phyloP scores from a whole-genome alignment of 163 green algal species.

The Scenedesmus sp. region DNA sequence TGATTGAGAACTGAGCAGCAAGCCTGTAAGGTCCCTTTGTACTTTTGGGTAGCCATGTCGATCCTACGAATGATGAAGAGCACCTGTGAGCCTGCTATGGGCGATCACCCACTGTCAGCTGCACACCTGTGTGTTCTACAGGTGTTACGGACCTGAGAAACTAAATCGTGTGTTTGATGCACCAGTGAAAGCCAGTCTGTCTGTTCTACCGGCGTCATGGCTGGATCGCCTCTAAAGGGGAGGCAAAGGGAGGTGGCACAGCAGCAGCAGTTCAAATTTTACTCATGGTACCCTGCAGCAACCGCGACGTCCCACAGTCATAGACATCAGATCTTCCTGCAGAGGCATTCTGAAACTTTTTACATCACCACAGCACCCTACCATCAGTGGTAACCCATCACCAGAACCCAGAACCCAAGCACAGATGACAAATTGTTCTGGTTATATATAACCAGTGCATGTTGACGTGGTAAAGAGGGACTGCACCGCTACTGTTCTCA shows the following conservation, averaged over 20 bases:
- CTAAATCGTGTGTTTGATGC: slow-evolving; percentile 46
- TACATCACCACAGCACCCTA: not conserved
- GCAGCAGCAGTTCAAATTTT: slow-evolving; percentile 14
- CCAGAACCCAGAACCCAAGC: not conserved
- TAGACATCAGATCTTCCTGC: too few species aligned
- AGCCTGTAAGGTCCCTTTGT: slow-evolving; percentile 50
- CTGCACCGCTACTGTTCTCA: too few species aligned
- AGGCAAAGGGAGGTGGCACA: not conserved
- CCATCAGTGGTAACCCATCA: not conserved
- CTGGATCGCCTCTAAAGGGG: not conserved
- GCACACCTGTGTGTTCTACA: not conserved
- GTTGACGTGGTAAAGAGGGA: too few species aligned
- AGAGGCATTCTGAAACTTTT: not conserved
- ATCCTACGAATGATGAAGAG: slow-evolving; percentile 7
- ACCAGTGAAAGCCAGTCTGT: slow-evolving; percentile 37
- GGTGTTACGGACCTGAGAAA: slow-evolving; percentile 27
- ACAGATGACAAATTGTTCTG: not conserved
- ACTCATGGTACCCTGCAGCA: not conserved
- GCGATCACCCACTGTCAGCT: not conserved
- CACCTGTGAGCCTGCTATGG: not conserved
- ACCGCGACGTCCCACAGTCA: too few species aligned
- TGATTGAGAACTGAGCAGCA: slow-evolving; percentile 50
- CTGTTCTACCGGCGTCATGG: slow-evolving; percentile 21
- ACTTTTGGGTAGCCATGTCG: slow-evolving; percentile 56
- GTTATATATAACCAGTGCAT: not conserved